These are phyloP conservation scores for Globisporangium alternatum DNA, from an alignment of 352 stramenopile genomes.

Conservation along the genomic window DNA sequence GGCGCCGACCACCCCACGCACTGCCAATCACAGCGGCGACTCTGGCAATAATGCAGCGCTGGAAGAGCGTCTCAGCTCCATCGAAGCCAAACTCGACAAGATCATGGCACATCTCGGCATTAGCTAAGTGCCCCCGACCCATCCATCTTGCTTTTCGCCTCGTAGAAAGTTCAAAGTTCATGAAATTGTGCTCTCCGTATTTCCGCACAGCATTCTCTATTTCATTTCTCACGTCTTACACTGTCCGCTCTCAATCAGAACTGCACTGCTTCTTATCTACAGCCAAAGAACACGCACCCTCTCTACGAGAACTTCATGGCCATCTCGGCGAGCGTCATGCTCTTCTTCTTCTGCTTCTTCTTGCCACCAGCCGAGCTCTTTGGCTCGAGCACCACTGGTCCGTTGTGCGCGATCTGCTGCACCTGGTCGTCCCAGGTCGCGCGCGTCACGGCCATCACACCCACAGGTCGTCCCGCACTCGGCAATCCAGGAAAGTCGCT, in stretches of 20 bases:
- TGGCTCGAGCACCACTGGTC: constrained; percentile 19
- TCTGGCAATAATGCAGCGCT: constrained; percentile 19
- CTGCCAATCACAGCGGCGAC: constrained; percentile 18
- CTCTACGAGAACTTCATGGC: constrained; percentile 77
- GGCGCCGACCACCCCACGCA: constrained; percentile 52
- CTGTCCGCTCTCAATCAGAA: background rate
- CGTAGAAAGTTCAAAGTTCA: background rate
- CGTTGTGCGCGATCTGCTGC: constrained; percentile 69
- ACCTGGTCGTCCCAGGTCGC: constrained; percentile 81
- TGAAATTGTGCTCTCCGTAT: background rate
- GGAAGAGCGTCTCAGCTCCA: constrained; percentile 63
- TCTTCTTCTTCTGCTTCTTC: constrained; percentile 87
- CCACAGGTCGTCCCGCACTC: constrained; percentile 45
- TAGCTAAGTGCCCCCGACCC: constrained; percentile 24
- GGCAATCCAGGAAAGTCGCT: constrained; percentile 81
- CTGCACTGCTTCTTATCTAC: background rate
- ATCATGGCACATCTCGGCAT: constrained; percentile 85
- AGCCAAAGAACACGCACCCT: background rate
- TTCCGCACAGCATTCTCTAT: background rate
- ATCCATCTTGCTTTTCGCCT: background rate
- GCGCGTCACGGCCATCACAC: constrained; percentile 73
- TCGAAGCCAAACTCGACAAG: constrained; percentile 89
- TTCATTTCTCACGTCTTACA: background rate
- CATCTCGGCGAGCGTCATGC: constrained; percentile 73
- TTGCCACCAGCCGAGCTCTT: constrained; percentile 26